Base-by-base conservation (phyloP, 2,329 filamentous ascomycete species). In the Hypoxylon sp. region DNA sequence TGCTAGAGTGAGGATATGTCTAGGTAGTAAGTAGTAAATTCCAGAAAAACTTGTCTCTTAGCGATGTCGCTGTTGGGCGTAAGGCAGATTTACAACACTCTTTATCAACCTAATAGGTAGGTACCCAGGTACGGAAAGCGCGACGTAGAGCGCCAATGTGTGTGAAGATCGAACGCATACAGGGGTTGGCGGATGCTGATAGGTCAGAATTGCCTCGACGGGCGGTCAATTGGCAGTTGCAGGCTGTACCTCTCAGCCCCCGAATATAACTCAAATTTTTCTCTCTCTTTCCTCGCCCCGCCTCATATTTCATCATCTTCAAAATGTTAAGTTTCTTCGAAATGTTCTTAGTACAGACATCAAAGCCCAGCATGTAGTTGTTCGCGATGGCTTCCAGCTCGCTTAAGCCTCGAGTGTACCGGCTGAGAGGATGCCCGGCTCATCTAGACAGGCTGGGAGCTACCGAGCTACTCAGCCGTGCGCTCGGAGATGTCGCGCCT, bases 401-500 rank as follows among this genome's bases (percentile, higher is more conserved):
- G 25, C 46, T 36, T 11, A 62, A 36, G 25, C 41, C 49, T 6
- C 59, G 46, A 11, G 63, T 63, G 1, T 66, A 63, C 38, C 21
- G 63, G 41, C 34, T 63, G 14, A 57, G 53, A 59, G 46, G 58
- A 55, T 66, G 63, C n/a, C 63, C 63, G 4, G 36, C n/a, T 43
- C 30, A 66, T 56, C 23, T 66, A 2, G 58, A 66, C 23, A 63
- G 28, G 21, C 21, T n/a, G 32, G 53, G 41, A 32, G 52, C 45
- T 32, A 21, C 53, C 3, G 19, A 59, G 1, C 17, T 69, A 30
- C 38, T 71, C 17, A 65, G 60, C 32, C 36, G 45, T 14, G 55
- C 46, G 23, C 62, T 68, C n/a, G 53, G 61, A n/a, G 65, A 68
- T 57, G 43, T 69, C n/a, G 6, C 43, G 25, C 34, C 57, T 21